These are phyloP conservation scores for Clathrospora elynae DNA, from an alignment of 2,329 filamentous ascomycete species.

Conservation along the genomic window DNA sequence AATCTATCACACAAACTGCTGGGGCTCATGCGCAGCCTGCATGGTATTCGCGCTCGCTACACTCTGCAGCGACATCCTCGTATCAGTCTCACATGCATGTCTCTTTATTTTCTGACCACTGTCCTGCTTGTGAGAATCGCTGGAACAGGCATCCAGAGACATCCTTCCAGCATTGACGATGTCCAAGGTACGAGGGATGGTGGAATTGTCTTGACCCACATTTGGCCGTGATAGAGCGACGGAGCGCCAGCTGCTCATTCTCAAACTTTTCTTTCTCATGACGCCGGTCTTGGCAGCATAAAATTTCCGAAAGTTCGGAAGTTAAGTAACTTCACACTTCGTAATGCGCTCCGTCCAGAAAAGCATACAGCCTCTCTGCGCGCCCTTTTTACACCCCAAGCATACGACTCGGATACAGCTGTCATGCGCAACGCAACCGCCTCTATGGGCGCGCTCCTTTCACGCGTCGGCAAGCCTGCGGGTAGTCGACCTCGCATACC, in stretches of 20 bases:
- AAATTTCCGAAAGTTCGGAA: slow-evolving; percentile 20
- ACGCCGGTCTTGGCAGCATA: slow-evolving; percentile 20
- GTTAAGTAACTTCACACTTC: slow-evolving; percentile 7
- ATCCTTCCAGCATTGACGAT: too few species aligned
- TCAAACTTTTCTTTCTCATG: too few species aligned
- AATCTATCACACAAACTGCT: slow-evolving; percentile 31
- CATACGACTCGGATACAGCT: slow-evolving; percentile 14
- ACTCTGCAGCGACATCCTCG: slow-evolving; percentile 23
- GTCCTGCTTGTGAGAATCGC: too few species aligned
- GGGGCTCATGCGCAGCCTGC: slow-evolving; percentile 25
- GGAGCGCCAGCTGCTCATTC: too few species aligned
- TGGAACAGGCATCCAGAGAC: too few species aligned
- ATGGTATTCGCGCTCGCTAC: slow-evolving; percentile 23
- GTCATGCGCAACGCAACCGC: slow-evolving; percentile 1
- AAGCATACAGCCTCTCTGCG: slow-evolving; percentile 17
- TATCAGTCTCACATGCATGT: too few species aligned
- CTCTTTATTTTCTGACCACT: too few species aligned
- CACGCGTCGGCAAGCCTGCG: slow-evolving; percentile 32
- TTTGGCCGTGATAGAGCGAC: not conserved
- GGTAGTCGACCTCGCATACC: slow-evolving; percentile 42
- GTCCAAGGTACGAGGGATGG: too few species aligned
- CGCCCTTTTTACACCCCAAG: slow-evolving; percentile 20
- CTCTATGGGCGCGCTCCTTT: slow-evolving; percentile 36
- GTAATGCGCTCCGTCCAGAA: slow-evolving; percentile 26
- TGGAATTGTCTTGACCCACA: too few species aligned